These are phyloP conservation scores for Lantana camara DNA, from an alignment of 257 asterid genomes.

Conservation along the genomic window DNA sequence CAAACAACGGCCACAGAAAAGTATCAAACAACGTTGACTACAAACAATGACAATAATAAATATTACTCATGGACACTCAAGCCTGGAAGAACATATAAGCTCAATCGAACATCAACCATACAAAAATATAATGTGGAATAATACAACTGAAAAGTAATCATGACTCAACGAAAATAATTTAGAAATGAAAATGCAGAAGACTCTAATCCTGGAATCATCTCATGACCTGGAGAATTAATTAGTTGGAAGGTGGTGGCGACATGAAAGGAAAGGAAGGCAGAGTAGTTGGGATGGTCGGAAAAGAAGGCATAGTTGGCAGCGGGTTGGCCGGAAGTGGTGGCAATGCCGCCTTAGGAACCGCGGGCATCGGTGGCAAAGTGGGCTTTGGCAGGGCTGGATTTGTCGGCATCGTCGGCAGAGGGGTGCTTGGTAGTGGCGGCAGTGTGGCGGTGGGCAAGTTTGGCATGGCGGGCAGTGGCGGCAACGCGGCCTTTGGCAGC, in stretches of 20 bases:
- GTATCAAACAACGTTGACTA: too few relatives aligned
- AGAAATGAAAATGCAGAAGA: background rate
- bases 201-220: background rate
- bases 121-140: too few relatives aligned
- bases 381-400: conserved; percentile 11
- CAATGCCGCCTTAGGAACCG: conserved; percentile 26
- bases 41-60: too few relatives aligned
- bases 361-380: conserved; percentile 23
- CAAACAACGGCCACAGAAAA: too few relatives aligned
- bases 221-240: background rate
- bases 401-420: background rate
- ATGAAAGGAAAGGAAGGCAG: conserved; percentile 29
- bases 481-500: conserved; percentile 19
- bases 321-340: conserved; percentile 31
- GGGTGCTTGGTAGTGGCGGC: conserved; percentile 11
- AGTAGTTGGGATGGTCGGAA: conserved; percentile 27
- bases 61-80: too few relatives aligned
- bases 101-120: too few relatives aligned
- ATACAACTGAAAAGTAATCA: background rate
- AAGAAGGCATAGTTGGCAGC: conserved; percentile 28
- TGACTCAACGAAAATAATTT: background rate
- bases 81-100: too few relatives aligned
- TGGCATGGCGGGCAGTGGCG: conserved; percentile 21
- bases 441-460: conserved; percentile 4
- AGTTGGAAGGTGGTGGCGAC: conserved; percentile 31